These are phyloP conservation scores for Cercospora zeae-maydis DNA, from an alignment of 2,329 filamentous ascomycete genomes.

Conservation along the genomic window DNA sequence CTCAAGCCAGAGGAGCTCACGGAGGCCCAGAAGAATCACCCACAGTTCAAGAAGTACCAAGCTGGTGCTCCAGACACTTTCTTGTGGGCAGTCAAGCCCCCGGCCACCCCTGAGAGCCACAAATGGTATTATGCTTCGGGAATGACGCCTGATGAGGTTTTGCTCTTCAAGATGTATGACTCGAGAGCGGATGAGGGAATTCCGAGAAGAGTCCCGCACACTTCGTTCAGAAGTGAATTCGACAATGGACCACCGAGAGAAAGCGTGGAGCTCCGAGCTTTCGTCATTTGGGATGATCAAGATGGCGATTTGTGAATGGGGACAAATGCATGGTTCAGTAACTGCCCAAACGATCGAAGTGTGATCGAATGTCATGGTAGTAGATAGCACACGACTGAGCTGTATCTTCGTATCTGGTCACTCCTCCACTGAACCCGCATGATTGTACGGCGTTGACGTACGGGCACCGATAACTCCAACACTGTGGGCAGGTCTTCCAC, in stretches of 20 bases:
- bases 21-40: background rate
- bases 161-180: slow-evolving; percentile 62
- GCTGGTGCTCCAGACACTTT: slow-evolving; percentile 11
- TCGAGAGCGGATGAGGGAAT: slow-evolving; percentile 51
- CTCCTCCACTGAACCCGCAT: background rate
- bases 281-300: slow-evolving; percentile 47
- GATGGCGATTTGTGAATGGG: slow-evolving; percentile 4
- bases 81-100: slow-evolving; percentile 6
- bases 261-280: slow-evolving; percentile 53
- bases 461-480: background rate
- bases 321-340: background rate
- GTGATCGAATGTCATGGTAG: background rate
- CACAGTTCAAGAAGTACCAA: slow-evolving; percentile 6
- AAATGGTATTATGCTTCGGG: slow-evolving; percentile 15
- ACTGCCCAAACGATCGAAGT: background rate
- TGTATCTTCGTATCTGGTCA: background rate
- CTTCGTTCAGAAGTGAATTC: slow-evolving; percentile 53
- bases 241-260: slow-evolving; percentile 47
- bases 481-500: background rate
- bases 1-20: slow-evolving; percentile 13
- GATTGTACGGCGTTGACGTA: background rate
- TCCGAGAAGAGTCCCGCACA: slow-evolving; percentile 54
- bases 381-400: background rate
- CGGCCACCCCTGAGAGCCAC: slow-evolving; percentile 2
- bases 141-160: slow-evolving; percentile 45